Evolutionary conservation across 257 asterid species (phyloP), one percentile per base, ranked within the genome.

Genomic region (Hygrophila difformis): DNA sequence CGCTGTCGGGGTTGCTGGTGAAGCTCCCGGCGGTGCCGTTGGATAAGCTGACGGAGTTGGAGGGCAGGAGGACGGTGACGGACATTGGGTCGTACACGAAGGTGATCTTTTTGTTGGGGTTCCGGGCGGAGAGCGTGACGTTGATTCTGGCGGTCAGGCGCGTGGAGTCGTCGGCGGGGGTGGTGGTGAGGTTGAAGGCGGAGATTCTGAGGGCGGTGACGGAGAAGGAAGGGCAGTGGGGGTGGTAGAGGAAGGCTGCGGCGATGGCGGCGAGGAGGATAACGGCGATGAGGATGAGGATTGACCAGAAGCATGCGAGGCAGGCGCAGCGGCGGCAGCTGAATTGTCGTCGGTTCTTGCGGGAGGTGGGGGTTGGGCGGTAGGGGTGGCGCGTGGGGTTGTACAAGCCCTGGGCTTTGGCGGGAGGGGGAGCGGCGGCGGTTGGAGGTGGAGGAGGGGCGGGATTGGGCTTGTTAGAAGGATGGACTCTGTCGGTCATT

Each of bases 191-290:
- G 64, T 84, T 84, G 55, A 81, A 78, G 0, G 76, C 34, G 3
- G 86, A 51, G 61, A 87, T 52, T 39, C 70, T 87, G 34, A 87
- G 56, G 36, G 88, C 70, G 28, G 82, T 64, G 53, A 79, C 66
- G 4, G 94, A 71, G 77, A 82, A 77, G 1, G 45, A 3, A 0
- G 96, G 93, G 39, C 63, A 75, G 54, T 61, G 85, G 44, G 96
- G 96, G 50, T 66, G 81, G 83, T 82, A 82, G 40, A 86, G 80
- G n/a, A n/a, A n/a, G n/a, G 94, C 79, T 48, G 70, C 70, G 59
- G 70, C 86, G 35, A 76, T 79, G 71, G 83, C 67, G 51, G 71
- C 76, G 26, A 79, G 72, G 69, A 86, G 66, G 53, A 79, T 57
- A 44, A 79, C 16, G 6, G 43, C 38, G 18, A 73, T 44, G 6